These are phyloP conservation scores for Clonostachys rosea DNA, from an alignment of 2,329 filamentous ascomycete species.

Conservation along the genomic window DNA sequence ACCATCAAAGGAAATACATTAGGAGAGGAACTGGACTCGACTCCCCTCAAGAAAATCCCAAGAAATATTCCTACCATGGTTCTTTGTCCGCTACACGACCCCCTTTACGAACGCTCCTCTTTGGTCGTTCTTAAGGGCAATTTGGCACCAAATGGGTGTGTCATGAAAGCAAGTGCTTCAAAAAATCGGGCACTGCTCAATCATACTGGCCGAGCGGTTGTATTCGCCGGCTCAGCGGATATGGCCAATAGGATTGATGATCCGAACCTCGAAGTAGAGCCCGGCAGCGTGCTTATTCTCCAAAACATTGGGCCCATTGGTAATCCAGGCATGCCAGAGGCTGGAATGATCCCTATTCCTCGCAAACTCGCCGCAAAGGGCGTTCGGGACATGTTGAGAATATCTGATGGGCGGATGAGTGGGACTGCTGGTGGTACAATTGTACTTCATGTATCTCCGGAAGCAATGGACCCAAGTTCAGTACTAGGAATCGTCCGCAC, in stretches of 20 bases:
- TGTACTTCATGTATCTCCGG: slow-evolving; percentile 81
- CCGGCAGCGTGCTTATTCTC: slow-evolving; percentile 67
- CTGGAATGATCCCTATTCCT: slow-evolving; percentile 58
- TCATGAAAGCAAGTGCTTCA: slow-evolving; percentile 83
- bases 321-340: slow-evolving; percentile 91
- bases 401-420: slow-evolving; percentile 84
- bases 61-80: slow-evolving; percentile 20
- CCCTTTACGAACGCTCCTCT: slow-evolving; percentile 72
- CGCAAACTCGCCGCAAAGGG: slow-evolving; percentile 74
- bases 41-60: slow-evolving; percentile 52
- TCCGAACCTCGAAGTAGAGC: slow-evolving; percentile 55
- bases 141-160: slow-evolving; percentile 75
- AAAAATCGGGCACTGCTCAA: slow-evolving; percentile 62
- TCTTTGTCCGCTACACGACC: slow-evolving; percentile 62
- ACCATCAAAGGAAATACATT: slow-evolving; percentile 85
- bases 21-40: slow-evolving; percentile 69
- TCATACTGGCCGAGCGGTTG: slow-evolving; percentile 45
- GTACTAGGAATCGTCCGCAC: slow-evolving; percentile 73
- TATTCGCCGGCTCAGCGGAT: slow-evolving; percentile 74
- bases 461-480: slow-evolving; percentile 71
- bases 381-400: slow-evolving; percentile 73
- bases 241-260: slow-evolving; percentile 59
- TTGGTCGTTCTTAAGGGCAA: slow-evolving; percentile 82
- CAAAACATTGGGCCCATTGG: slow-evolving; percentile 88
- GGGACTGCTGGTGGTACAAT: slow-evolving; percentile 89